Conservation (phyloP, 2,329 filamentous ascomycete genomes). For the Ophiostoma triangulosporum region DNA sequence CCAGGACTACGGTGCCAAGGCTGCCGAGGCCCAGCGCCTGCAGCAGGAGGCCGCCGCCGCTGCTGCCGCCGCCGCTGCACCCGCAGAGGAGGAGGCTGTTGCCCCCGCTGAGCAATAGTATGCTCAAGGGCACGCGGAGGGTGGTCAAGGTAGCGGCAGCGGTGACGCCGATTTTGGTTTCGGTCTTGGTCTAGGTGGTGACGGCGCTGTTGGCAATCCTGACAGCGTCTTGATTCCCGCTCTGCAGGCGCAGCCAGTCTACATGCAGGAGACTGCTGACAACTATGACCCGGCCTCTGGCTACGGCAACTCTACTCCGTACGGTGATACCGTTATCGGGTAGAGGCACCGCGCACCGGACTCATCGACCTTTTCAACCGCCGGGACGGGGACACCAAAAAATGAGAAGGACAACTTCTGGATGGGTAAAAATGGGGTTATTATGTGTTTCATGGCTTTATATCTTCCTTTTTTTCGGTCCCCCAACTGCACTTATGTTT, state of each 20-base stretch:
- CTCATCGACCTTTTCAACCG: no score
- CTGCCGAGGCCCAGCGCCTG: slow-evolving; percentile 46
- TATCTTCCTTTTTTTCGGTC: background rate
- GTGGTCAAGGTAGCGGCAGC: background rate
- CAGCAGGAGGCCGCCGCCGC: slow-evolving; percentile 47
- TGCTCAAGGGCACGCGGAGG: slow-evolving; percentile 9
- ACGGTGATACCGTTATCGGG: background rate
- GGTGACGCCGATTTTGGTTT: background rate
- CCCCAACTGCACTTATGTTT: background rate
- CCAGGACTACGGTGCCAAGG: slow-evolving; percentile 98
- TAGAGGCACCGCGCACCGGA: background rate
- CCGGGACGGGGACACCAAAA: background rate
- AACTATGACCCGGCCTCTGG: background rate
- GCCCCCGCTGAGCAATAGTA: slow-evolving; percentile 31
- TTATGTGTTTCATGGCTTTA: background rate
- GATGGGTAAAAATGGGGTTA: background rate
- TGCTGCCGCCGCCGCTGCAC: slow-evolving; percentile 22
- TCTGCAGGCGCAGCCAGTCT: background rate
- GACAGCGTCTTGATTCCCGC: background rate
- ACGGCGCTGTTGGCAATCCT: background rate
- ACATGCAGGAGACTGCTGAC: background rate
- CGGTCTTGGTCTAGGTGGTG: background rate
- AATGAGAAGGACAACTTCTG: background rate
- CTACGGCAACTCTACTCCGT: background rate
- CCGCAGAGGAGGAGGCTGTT: slow-evolving; percentile 41